Percentiles rank a stretch among this genome's conserved stretches.
These are phyloP conservation scores for Phytopythium cucurbitacearum DNA, from an alignment of 352 stramenopile genomes.

Conservation along the genomic window DNA sequence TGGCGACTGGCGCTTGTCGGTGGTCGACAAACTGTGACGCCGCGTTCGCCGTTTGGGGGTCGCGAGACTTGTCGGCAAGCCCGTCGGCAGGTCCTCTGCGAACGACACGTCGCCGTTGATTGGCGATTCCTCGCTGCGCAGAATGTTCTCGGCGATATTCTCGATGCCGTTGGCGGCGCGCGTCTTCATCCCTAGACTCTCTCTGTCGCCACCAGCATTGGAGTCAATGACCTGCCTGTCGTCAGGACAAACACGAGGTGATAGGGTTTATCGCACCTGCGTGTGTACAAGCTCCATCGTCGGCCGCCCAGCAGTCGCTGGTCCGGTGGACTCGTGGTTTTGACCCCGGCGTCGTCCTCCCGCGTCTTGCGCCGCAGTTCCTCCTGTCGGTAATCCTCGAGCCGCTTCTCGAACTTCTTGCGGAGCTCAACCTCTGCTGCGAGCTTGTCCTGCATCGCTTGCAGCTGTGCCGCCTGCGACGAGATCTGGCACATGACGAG, in stretches of 20 bases:
- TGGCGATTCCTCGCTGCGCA: constrained; percentile 36
- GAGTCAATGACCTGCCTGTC: constrained; percentile 4
- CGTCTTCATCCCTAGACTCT: constrained; percentile 31
- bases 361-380: constrained; percentile 13
- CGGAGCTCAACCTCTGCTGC: constrained; percentile 52
- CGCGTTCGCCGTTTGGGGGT: constrained; percentile 24
- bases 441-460: constrained; percentile 69
- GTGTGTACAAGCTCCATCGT: constrained; percentile 66
- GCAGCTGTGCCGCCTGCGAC: constrained; percentile 56
- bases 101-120: constrained; percentile 17
- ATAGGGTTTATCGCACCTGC: constrained; percentile 39
- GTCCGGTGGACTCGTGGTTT: constrained; percentile 37
- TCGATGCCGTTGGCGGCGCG: constrained; percentile 54
- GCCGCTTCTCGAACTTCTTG: constrained; percentile 71
- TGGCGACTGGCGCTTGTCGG: constrained; percentile 2
- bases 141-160: constrained; percentile 76
- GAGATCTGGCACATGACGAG: constrained; percentile 29
- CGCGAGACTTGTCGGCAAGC: constrained; percentile 4
- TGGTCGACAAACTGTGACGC: constrained; percentile 16
- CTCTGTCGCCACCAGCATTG: constrained; percentile 11
- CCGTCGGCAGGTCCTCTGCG: constrained; percentile 23
- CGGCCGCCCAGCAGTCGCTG: constrained; percentile 31
- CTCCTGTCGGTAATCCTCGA: constrained; percentile 72
- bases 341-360: background rate
- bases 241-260: background rate